These are phyloP conservation scores for Ophiostoma novo-ulmi DNA, from an alignment of 2,329 filamentous ascomycete species.

Conservation along the genomic window DNA sequence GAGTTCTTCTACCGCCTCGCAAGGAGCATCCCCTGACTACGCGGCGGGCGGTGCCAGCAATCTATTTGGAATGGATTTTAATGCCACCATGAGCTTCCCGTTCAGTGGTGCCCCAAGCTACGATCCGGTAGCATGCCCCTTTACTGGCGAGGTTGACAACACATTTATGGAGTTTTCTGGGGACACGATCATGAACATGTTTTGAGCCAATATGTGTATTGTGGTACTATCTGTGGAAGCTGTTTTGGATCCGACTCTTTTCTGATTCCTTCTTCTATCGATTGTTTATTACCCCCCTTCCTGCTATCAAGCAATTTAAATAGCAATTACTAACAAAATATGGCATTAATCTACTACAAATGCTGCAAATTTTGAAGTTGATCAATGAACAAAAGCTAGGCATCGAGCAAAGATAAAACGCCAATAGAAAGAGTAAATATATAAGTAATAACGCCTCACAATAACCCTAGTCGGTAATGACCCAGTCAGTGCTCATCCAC, in stretches of 20 bases:
- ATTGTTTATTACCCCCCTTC: no score
- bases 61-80: conserved; percentile 8
- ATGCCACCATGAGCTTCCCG: not conserved
- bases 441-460: not conserved
- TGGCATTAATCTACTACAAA: no score
- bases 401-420: not conserved
- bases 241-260: no score
- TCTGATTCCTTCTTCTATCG: no score
- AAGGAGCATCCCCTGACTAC: not conserved
- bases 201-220: conserved; percentile 12
- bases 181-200: conserved; percentile 15
- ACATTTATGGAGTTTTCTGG: conserved; percentile 13
- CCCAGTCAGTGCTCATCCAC: no score
- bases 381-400: not conserved
- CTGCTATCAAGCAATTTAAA: no score
- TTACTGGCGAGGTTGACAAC: conserved; percentile 8
- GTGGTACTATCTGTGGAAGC: not conserved
- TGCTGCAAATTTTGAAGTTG: no score
- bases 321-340: no score
- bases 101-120: not conserved
- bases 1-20: not conserved
- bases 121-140: not conserved
- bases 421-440: not conserved
- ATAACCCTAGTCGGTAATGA: not conserved
- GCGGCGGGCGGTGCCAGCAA: not conserved